Percentiles rank a stretch among this genome's conserved stretches.
phyloP scores from a whole-genome alignment of 257 asterid genomes.

The Solanum bukasovii region DNA sequence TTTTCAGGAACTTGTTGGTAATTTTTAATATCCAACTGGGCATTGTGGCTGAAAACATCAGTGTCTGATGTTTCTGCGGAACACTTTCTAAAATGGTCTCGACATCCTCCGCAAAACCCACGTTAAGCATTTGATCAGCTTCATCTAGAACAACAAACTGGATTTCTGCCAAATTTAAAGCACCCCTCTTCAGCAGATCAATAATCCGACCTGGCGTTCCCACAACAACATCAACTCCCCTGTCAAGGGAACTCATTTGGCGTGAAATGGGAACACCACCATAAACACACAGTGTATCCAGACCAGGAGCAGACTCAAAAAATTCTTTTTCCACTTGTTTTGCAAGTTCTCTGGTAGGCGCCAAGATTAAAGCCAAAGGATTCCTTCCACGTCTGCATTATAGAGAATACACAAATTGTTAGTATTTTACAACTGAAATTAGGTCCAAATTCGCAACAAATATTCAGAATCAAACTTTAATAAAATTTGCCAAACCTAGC shows the following conservation, averaged over 20 bases:
- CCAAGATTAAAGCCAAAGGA: constrained; percentile 70
- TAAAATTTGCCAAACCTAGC: not conserved
- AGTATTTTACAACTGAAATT: not conserved
- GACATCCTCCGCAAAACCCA: constrained; percentile 91
- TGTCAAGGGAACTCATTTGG: constrained; percentile 83
- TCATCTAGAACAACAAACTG: constrained; percentile 88
- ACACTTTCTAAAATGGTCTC: constrained; percentile 71
- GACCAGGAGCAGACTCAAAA: constrained; percentile 55
- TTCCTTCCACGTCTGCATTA: constrained; percentile 63
- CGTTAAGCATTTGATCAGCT: constrained; percentile 99
- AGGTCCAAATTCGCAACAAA: not conserved
- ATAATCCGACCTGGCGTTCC: constrained; percentile 95
- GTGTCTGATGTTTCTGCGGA: constrained; percentile 74
- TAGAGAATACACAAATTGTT: not conserved
- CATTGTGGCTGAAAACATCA: constrained; percentile 99
- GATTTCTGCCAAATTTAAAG: constrained; percentile 60
- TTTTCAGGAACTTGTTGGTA: constrained; percentile 67
- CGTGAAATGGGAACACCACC: constrained; percentile 76
- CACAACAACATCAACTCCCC: constrained; percentile 75
- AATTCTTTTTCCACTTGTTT: constrained; percentile 88
- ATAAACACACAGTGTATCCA: constrained; percentile 79
- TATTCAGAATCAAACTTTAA: not conserved
- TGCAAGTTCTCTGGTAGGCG: constrained; percentile 96
- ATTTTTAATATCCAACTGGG: constrained; percentile 80
- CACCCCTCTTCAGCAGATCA: constrained; percentile 87